phyloP scores from a whole-genome alignment of 495 filamentous ascomycete species.

The Aspergillus conjunctus region DNA sequence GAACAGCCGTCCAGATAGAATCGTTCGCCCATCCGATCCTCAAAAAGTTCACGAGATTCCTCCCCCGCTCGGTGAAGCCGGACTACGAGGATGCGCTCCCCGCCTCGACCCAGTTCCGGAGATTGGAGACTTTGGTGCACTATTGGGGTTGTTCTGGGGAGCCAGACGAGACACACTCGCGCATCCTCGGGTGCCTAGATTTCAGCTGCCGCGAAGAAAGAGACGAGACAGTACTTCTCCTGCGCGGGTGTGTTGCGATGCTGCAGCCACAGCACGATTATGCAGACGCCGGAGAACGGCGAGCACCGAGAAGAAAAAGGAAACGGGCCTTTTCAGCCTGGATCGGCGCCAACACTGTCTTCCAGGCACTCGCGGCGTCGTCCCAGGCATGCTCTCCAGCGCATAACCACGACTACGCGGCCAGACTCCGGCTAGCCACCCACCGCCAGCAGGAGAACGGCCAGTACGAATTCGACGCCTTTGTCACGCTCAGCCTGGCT shows the following conservation, averaged over 20 bases:
- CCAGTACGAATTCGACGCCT: constrained; percentile 6
- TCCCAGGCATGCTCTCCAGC: constrained; percentile 3
- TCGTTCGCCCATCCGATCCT: background rate
- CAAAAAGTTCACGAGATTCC: constrained; percentile 2
- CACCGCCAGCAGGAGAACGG: constrained; percentile 4
- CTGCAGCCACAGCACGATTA: constrained; percentile 1
- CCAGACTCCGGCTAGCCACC: constrained; percentile 15
- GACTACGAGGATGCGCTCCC: constrained; percentile 8
- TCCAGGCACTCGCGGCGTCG: constrained; percentile 4
- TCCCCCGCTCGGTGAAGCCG: background rate
- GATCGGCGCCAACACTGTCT: background rate
- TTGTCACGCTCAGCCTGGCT: constrained; percentile 6
- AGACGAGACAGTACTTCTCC: constrained; percentile 8
- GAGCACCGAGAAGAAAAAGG: background rate
- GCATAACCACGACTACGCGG: constrained; percentile 15
- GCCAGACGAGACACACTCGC: background rate
- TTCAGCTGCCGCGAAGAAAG: constrained; percentile 9
- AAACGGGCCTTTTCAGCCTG: constrained; percentile 2
- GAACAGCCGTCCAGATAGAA: constrained; percentile 2
- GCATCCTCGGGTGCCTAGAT: constrained; percentile 7
- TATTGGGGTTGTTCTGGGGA: constrained; percentile 1
- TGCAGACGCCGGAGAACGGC: constrained; percentile 1
- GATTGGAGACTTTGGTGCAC: constrained; percentile 5
- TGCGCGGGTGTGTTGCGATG: constrained; percentile 9
- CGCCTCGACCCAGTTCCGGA: background rate